phyloP scores from a whole-genome alignment of 208 protist species.

The Wallacemonas sp. region DNA sequence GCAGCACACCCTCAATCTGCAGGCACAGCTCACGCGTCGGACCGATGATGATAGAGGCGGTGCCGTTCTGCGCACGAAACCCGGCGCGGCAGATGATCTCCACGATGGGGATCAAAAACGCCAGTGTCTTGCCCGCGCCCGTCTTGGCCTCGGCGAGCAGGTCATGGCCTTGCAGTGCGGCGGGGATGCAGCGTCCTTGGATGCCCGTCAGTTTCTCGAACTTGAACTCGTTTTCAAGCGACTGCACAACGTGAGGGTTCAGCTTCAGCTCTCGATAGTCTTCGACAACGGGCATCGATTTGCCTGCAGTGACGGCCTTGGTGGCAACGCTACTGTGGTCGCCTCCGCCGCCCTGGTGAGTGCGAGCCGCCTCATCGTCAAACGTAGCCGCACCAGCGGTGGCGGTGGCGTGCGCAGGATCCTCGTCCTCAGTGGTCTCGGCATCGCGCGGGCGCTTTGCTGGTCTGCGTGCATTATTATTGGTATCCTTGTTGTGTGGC shows the following conservation, averaged over 20 bases:
- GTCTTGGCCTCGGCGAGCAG: conserved; percentile 94
- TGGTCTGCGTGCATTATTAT: too few relatives aligned
- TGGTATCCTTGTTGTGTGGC: too few relatives aligned
- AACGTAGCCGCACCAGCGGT: neutral
- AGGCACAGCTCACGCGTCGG: conserved; percentile 99
- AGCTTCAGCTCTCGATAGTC: conserved; percentile 87
- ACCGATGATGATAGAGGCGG: conserved; percentile 96
- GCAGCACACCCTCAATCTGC: conserved; percentile 97
- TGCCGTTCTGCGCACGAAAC: conserved; percentile 97
- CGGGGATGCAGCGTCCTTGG: conserved; percentile 92
- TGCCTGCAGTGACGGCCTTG: conserved; percentile 13
- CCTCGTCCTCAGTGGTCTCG: neutral
- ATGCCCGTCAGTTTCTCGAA: conserved; percentile 96
- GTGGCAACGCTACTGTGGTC: neutral
- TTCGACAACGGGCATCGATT: conserved; percentile 48
- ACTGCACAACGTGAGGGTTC: conserved; percentile 79
- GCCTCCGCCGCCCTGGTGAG: neutral
- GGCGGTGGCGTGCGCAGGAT: neutral
- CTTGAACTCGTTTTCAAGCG: conserved; percentile 87
- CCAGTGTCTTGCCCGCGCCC: conserved; percentile 97
- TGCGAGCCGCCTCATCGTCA: neutral
- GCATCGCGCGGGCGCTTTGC: neutral
- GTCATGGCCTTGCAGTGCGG: conserved; percentile 83
- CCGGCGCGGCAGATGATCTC: conserved; percentile 95
- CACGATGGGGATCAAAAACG: conserved; percentile 98